A percentile compares a stretch with the other conserved stretches of the same genome.
Conservation (phyloP, 2,329 filamentous ascomycete species). For the Byssoonygena ceratinophila region DNA sequence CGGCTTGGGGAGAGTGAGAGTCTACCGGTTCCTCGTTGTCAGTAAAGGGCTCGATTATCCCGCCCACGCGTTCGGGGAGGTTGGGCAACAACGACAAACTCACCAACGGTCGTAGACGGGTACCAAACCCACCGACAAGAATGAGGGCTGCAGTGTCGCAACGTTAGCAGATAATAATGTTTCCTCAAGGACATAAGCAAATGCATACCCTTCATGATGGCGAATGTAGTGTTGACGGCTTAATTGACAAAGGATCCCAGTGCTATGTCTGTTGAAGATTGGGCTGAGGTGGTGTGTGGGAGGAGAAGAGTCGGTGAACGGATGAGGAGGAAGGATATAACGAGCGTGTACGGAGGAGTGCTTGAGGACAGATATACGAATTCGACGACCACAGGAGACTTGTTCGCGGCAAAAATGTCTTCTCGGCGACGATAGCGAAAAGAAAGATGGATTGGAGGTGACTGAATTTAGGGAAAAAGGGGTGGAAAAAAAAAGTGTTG, state of each 20-base stretch:
- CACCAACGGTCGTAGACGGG: conserved; percentile 91
- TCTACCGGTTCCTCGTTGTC: conserved; percentile 46
- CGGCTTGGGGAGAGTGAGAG: conserved; percentile 91
- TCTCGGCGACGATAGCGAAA: not conserved
- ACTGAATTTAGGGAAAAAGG: not conserved
- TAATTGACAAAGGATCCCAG: too few species aligned
- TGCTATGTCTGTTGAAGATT: not conserved
- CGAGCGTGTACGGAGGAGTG: too few species aligned
- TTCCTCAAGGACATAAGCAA: not conserved
- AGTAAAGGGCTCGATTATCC: not conserved
- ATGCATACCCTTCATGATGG: conserved; percentile 37
- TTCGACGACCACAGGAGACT: too few species aligned
- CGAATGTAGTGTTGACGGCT: not conserved
- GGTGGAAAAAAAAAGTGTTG: not conserved
- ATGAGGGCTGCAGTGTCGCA: conserved; percentile 61
- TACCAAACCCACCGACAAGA: conserved; percentile 98
- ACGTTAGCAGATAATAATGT: not conserved
- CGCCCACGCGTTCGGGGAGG: conserved; percentile 13
- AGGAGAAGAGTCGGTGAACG: conserved; percentile 5
- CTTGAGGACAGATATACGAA: not conserved
- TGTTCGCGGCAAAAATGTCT: not conserved
- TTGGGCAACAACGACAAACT: conserved; percentile 27
- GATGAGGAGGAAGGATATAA: not conserved
- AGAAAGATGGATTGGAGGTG: not conserved
- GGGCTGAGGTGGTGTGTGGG: not conserved